Conservation (phyloP, 306 rosid genomes). For the Morella rubra region DNA sequence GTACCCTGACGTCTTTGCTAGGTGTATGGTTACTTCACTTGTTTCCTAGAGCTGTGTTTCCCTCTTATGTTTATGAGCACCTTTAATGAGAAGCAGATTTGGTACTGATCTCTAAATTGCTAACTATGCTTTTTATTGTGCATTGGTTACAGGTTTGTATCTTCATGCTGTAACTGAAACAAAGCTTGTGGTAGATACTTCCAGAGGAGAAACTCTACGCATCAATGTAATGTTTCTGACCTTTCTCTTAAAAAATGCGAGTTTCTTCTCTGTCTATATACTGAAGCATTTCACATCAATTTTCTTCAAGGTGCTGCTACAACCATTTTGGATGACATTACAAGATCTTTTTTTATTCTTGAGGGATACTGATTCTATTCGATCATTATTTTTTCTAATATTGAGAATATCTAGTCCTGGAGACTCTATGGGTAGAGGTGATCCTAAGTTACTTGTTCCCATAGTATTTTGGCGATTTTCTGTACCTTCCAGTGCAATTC, state of each 20-base stretch:
- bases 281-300: background rate
- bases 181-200: conserved; percentile 90
- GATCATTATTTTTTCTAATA: background rate
- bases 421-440: background rate
- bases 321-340: conserved; percentile 3
- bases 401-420: background rate
- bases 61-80: background rate
- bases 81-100: background rate
- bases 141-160: conserved; percentile 59
- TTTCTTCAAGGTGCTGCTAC: background rate
- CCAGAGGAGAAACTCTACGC: conserved; percentile 93
- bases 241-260: background rate
- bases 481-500: background rate
- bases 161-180: conserved; percentile 87
- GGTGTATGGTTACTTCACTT: background rate
- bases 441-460: background rate
- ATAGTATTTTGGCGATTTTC: background rate
- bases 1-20: background rate
- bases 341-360: conserved; percentile 10
- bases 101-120: background rate
- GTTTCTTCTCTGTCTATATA: background rate
- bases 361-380: background rate
- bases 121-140: background rate
- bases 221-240: conserved; percentile 66
- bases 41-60: background rate